Evolutionary conservation across 495 filamentous ascomycete genomes (phyloP).

Genomic region (Glarea lozoyensis): DNA sequence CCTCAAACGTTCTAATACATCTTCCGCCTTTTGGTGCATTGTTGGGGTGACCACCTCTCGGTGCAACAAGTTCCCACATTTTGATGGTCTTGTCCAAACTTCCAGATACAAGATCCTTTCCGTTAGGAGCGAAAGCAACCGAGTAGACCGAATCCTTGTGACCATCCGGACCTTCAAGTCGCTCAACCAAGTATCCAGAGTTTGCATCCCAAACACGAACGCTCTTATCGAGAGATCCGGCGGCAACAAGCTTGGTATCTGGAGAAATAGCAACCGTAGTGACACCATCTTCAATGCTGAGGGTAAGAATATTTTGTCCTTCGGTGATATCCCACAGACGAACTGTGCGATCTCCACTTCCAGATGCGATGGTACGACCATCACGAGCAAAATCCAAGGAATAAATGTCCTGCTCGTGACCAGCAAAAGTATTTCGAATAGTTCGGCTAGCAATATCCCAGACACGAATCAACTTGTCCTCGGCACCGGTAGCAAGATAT

Average conservation of each 20-base stretch:
- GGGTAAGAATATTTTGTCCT: conserved; percentile 60
- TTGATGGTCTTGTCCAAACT: conserved; percentile 93
- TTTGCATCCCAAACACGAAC: conserved; percentile 83
- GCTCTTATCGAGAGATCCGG: conserved; percentile 83
- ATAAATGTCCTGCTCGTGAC: conserved; percentile 90
- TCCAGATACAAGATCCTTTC: conserved; percentile 78
- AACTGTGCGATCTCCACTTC: conserved; percentile 80
- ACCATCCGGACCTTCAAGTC: conserved; percentile 76
- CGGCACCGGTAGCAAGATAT: conserved; percentile 81
- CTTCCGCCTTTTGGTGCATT: conserved; percentile 63
- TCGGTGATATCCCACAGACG: conserved; percentile 83
- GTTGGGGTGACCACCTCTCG: conserved; percentile 52
- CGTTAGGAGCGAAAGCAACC: conserved; percentile 83
- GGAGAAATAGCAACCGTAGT: conserved; percentile 90
- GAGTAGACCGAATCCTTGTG: conserved; percentile 92
- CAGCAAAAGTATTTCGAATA: conserved; percentile 74
- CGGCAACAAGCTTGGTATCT: conserved; percentile 76
- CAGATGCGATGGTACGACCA: conserved; percentile 80
- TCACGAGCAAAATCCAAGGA: conserved; percentile 86
- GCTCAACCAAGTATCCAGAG: conserved; percentile 72
- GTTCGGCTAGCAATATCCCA: conserved; percentile 73
- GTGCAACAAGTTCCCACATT: conserved; percentile 78
- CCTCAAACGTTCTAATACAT: conserved; percentile 83
- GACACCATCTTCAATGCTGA: conserved; percentile 83
- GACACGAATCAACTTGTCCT: conserved; percentile 86